Evolutionary conservation across 2,329 filamentous ascomycete species (phyloP).

Genomic region (Alternaria viburni): DNA sequence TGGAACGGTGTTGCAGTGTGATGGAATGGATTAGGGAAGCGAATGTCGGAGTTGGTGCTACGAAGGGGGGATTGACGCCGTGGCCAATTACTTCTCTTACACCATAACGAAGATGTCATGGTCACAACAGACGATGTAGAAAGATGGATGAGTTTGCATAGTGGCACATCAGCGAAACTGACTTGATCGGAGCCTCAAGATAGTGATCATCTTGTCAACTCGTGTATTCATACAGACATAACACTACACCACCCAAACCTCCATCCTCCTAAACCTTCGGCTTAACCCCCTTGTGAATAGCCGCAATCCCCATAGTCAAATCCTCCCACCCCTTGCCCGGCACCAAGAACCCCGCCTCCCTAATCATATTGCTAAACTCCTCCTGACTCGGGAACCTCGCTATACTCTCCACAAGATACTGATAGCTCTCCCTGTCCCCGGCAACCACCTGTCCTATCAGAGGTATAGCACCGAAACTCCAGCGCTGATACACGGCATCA

Average conservation of each 20-base stretch:
- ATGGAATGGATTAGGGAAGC: neutral
- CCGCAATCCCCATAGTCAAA: constrained; percentile 88
- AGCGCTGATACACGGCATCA: constrained; percentile 88
- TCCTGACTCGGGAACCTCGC: constrained; percentile 88
- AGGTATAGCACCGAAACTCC: constrained; percentile 94
- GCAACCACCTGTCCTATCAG: constrained; percentile 95
- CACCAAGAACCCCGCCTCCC: constrained; percentile 82
- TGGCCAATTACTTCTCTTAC: neutral
- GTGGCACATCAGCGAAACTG: neutral
- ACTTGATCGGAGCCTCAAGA: neutral
- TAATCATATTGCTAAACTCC: constrained; percentile 83
- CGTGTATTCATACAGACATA: constrained; percentile 1
- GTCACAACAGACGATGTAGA: neutral
- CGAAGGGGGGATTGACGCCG: neutral
- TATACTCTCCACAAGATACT: constrained; percentile 98
- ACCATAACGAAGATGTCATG: neutral
- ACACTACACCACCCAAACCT: neutral
- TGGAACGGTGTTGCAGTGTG: neutral
- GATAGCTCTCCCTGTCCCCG: constrained; percentile 92
- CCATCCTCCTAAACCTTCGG: constrained; percentile 47
- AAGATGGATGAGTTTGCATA: neutral
- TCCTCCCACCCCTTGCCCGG: constrained; percentile 80
- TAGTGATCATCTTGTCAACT: neutral
- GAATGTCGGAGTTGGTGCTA: neutral
- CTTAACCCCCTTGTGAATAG: constrained; percentile 97